Conservation (phyloP, 352 stramenopile species). For the Phytophthora multivora region DNA sequence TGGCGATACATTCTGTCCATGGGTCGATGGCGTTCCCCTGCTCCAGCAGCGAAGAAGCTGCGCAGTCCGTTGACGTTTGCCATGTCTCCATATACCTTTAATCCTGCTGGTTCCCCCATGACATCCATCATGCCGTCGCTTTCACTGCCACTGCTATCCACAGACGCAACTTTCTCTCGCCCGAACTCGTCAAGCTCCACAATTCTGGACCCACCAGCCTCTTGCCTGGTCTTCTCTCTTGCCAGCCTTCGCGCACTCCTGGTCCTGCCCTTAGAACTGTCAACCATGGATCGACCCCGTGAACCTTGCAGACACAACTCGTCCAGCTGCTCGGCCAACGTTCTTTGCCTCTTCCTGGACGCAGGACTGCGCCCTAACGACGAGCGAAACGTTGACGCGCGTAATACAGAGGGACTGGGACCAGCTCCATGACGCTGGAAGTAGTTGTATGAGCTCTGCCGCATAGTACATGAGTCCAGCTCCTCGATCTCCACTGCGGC, state of each 20-base stretch:
- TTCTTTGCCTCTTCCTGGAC: slow-evolving; percentile 62
- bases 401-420: slow-evolving; percentile 12
- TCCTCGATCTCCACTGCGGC: slow-evolving; percentile 60
- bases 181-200: slow-evolving; percentile 32
- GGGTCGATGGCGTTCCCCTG: slow-evolving; percentile 34
- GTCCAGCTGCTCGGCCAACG: slow-evolving; percentile 68
- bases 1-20: slow-evolving; percentile 77
- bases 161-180: slow-evolving; percentile 14
- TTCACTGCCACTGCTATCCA: slow-evolving; percentile 28
- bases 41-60: slow-evolving; percentile 54
- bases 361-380: slow-evolving; percentile 18
- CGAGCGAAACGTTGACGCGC: slow-evolving; percentile 25
- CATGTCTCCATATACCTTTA: slow-evolving; percentile 48
- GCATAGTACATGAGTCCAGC: slow-evolving; percentile 72
- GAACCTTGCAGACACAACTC: slow-evolving; percentile 44
- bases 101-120: slow-evolving; percentile 14
- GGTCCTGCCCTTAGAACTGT: slow-evolving; percentile 1
- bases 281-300: neutral
- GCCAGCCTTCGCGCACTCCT: slow-evolving; percentile 8
- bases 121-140: slow-evolving; percentile 33
- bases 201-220: slow-evolving; percentile 4
- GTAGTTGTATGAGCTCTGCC: slow-evolving; percentile 74
- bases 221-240: slow-evolving; percentile 8
- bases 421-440: slow-evolving; percentile 45
- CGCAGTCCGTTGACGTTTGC: slow-evolving; percentile 19